phyloP scores from a whole-genome alignment of 345 rosid genomes.

The Corchorus capsularis region DNA sequence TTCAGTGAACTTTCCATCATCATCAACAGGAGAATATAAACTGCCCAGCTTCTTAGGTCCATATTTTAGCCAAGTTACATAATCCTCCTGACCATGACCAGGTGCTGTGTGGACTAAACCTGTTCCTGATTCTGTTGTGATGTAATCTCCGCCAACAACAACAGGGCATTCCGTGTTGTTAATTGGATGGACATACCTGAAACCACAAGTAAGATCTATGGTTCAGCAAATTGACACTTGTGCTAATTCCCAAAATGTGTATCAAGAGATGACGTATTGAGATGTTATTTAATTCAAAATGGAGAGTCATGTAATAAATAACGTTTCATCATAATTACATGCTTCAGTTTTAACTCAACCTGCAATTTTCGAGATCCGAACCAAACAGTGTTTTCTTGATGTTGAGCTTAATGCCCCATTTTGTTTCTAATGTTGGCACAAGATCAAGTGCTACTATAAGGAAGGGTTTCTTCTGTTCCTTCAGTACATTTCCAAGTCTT shows the following conservation, averaged over 20 bases:
- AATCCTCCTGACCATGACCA: constrained; percentile 98
- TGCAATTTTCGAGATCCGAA: constrained; percentile 89
- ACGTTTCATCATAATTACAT: not conserved
- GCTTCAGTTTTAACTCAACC: constrained; percentile 44
- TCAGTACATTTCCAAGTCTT: constrained; percentile 65
- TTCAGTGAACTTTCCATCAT: constrained; percentile 88
- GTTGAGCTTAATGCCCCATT: constrained; percentile 77
- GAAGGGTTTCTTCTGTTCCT: constrained; percentile 56
- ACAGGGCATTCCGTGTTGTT: constrained; percentile 77
- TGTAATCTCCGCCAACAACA: constrained; percentile 89
- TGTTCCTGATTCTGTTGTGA: constrained; percentile 97
- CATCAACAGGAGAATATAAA: constrained; percentile 79
- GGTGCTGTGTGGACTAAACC: constrained; percentile 99
- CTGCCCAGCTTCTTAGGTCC: constrained; percentile 40
- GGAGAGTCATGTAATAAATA: not conserved
- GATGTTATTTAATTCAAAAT: constrained; percentile 1
- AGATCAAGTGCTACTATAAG: constrained; percentile 82
- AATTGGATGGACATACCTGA: constrained; percentile 83
- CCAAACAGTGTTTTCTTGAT: constrained; percentile 69
- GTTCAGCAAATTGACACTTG: constrained; percentile 11
- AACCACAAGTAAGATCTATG: constrained; percentile 28
- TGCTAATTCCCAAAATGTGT: constrained; percentile 1
- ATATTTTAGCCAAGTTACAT: constrained; percentile 80
- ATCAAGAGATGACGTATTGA: not conserved
- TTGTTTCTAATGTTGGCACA: constrained; percentile 72